Evolutionary conservation across 139 green algal genomes (phyloP), one percentile per base, ranked within the genome.

Genomic region (Chlorella sp.): DNA sequence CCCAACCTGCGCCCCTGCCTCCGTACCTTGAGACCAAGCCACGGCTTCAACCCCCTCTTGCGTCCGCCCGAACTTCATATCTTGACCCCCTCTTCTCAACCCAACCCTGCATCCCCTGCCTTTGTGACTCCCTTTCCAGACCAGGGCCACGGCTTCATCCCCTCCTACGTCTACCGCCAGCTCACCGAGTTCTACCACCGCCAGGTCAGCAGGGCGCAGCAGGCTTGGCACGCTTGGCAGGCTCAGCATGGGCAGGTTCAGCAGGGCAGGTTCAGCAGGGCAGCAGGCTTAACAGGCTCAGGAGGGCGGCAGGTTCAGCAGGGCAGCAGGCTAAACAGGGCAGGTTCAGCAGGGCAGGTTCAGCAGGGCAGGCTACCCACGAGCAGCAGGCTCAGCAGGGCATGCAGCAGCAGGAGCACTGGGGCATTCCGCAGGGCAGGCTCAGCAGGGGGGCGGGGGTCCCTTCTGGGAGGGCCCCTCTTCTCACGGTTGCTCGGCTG

Each of bases 111-210:
- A 57, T 9, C 48, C 48, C 48, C 48, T 57, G 48, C 48, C 48
- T 57, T 5, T 61, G 77, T 34, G 3, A 14, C 48, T 66, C 16
- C 21, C 11, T 48, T 21, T 87, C 32, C 88, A 91, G 91, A 93
- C 69, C 91, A 93, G 34, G 91, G 91, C 61, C 75, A 89, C 36
- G 91, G 91, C n/a, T 93, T 93, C 84, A 93, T 93, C 88, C 91
- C 91, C 42, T 87, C 61, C 4, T 93, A 93, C 81, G 91, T 93
- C 32, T 93, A 93, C 60, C 76, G 91, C 73, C 88, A 91, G 66
- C 85, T 92, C 42, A 86, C 42, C 39, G 91, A 93, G 86, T 93
- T 90, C 66, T 93, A 93, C 69, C 83, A 93, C 66, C 73, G 90
- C n/a, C 91, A 93, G 75, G 89, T 89, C 22, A 86, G 39, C 82